Evolutionary conservation across 306 rosid species (phyloP), one percentile per base, ranked within the genome.

Genomic region (Fagus crenata): DNA sequence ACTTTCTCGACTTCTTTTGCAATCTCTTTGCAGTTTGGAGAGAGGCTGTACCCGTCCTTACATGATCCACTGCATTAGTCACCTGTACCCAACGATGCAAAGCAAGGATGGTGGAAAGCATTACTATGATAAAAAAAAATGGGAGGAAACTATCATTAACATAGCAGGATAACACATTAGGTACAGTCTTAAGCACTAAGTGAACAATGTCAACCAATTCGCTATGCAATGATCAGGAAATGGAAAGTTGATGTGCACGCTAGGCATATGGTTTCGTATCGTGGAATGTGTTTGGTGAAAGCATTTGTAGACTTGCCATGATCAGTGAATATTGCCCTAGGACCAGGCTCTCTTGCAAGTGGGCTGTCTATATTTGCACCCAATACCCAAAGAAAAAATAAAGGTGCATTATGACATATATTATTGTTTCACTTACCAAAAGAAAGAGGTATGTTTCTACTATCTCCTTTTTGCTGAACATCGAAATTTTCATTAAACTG

Each of bases 1-100:
- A 93, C 78, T 91, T 93, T 80, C 98, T 89, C 7, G 98, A 87
- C 81, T 63, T 87, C 87, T 79, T 91, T 71, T 90, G 98, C 81
- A 91, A 76, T 74, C 83, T 84, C 87, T 89, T 93, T 3, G 98
- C 97, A 3, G 89, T 84, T 49, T 84, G 82, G 46, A 91, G 90
- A 40, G 98, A 93, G 9, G 86, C 93, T 67, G 86, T 91, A 2
- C 97, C 98, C 39, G 79, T 22, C 73, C 74, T 81, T 71, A 93
- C 93, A 65, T 91, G 89, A 80, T 93, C 97, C 46, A 92, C 93
- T 70, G 97, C 86, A 15, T 91, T 93, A 82, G 90, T 86, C 68
- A 93, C 98, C 98, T 93, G 93, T 60, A 36, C 51, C 58, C 40
- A 49, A 32, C 59, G 63, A 46, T 46, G 7, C 4, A 46, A 46